phyloP scores from a whole-genome alignment of 2,329 filamentous ascomycete genomes.

The Cladosporium cucumerinum region DNA sequence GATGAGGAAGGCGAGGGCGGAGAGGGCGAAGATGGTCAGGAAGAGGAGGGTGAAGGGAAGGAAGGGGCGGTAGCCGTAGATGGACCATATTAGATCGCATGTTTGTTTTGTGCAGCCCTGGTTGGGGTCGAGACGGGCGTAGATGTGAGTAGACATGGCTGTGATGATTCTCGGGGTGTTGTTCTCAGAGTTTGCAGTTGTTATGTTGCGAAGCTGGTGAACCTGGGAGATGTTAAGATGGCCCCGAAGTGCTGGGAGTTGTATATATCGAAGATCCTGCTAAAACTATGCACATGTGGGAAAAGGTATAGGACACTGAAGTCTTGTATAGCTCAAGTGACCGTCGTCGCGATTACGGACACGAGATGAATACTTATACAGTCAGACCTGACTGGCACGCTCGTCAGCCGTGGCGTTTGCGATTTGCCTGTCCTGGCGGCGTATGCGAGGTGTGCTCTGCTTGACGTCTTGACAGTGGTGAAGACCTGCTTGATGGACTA shows the following conservation, averaged over 20 bases:
- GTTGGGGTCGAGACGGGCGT: background rate
- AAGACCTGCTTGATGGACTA: background rate
- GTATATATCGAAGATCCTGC: background rate
- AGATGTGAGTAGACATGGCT: background rate
- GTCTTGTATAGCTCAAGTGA: background rate
- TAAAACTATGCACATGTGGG: background rate
- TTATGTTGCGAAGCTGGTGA: background rate
- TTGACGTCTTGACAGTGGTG: background rate
- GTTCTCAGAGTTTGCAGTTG: background rate
- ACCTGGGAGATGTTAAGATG: background rate
- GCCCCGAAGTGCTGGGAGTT: background rate
- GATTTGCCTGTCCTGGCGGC: background rate
- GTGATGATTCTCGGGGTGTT: background rate
- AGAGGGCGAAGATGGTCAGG: background rate
- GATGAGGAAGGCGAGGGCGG: background rate
- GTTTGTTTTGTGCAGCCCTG: background rate
- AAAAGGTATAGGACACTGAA: background rate
- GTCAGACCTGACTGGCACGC: background rate
- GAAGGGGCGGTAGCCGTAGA: background rate
- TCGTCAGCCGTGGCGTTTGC: background rate
- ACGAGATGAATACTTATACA: background rate
- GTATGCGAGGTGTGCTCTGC: background rate
- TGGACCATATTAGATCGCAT: background rate
- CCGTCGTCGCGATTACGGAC: fast-evolving
- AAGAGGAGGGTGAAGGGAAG: background rate